These are phyloP conservation scores for Pythium aquatile DNA, from an alignment of 352 stramenopile species.

Conservation along the genomic window DNA sequence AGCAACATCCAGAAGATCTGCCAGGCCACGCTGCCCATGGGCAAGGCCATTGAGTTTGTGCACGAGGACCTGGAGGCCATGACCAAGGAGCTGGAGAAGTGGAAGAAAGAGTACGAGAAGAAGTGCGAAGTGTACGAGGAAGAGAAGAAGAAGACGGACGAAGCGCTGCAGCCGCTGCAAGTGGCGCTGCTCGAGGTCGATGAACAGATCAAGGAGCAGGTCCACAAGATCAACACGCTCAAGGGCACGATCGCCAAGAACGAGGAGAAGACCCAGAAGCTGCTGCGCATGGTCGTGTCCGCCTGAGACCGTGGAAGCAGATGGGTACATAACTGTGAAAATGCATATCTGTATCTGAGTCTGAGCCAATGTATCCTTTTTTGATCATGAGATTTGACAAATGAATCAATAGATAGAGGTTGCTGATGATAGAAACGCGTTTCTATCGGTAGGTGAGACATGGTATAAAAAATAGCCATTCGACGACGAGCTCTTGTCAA, in stretches of 20 bases:
- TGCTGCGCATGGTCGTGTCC: constrained; percentile 88
- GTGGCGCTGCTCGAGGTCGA: constrained; percentile 84
- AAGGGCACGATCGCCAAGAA: constrained; percentile 93
- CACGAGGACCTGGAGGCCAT: constrained; percentile 94
- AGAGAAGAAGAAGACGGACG: constrained; percentile 82
- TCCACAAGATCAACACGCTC: constrained; percentile 90
- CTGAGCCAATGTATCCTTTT: background rate
- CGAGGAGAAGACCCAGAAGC: constrained; percentile 89
- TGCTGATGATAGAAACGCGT: background rate
- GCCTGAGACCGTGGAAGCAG: constrained; percentile 19
- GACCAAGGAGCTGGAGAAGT: constrained; percentile 91
- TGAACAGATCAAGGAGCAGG: constrained; percentile 90
- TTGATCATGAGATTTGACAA: too few relatives aligned
- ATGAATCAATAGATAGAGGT: background rate
- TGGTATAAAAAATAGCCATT: constrained; percentile 2
- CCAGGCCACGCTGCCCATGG: constrained; percentile 89
- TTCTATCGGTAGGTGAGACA: background rate
- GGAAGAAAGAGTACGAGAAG: constrained; percentile 80
- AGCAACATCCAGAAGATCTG: constrained; percentile 90
- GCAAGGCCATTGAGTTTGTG: constrained; percentile 93
- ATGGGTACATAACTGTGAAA: background rate
- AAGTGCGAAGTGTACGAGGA: constrained; percentile 81
- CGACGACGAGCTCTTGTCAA: background rate
- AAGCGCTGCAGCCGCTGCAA: constrained; percentile 81
- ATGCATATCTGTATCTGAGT: background rate